Base-by-base conservation (phyloP, 2,329 filamentous ascomycete genomes). In the Exophiala xenobiotica region DNA sequence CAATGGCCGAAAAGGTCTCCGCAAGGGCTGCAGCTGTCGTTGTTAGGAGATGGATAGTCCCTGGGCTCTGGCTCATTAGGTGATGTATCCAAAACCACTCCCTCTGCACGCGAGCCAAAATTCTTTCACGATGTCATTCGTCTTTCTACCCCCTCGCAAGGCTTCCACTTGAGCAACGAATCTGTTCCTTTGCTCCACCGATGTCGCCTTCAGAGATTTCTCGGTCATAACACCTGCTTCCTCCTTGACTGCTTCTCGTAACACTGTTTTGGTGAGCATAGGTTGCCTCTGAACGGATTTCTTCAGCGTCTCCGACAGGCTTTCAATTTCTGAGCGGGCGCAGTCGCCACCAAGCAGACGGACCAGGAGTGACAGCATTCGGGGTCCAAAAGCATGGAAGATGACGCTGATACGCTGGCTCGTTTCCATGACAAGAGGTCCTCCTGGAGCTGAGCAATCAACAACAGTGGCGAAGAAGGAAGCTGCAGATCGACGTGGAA, bases 101-200 rank as follows among this genome's bases (percentile, higher is more conserved):
- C 73, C 72, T 18, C 70, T 68, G 54, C 72, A 74, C 48, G 68
- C 67, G 18, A 74, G 55, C 73, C 73, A 75, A 50, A 74, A 74
- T 2, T 67, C 59, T 23, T 67, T 69, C 14, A 70, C 67, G 50
- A 73, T 53, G 27, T 71, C 65, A 45, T 65, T 63, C 4, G 72
- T 74, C 26, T 65, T 66, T 39, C 67, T 63, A 19, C 64, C 64
- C 33, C 72, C 72, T 46, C 73, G 63, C 20, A 71, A 65, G 35
- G 64, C 61, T 18, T 70, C 57, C 3, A 74, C 57, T 18, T 69
- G 68, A 3, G 68, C 65, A 44, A 75, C 51, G 51, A 75, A 74
- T 19, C 69, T 64, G 26, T 70, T 68, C 37, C 70, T 65, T 20
- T 72, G 70, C 39, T 70, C 67, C 11, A 62, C 54, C 7, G 66